A percentile compares a stretch with the other conserved stretches of the same genome.
Evolutionary conservation across 306 rosid genomes (phyloP).

Genomic region (Prunus davidiana): DNA sequence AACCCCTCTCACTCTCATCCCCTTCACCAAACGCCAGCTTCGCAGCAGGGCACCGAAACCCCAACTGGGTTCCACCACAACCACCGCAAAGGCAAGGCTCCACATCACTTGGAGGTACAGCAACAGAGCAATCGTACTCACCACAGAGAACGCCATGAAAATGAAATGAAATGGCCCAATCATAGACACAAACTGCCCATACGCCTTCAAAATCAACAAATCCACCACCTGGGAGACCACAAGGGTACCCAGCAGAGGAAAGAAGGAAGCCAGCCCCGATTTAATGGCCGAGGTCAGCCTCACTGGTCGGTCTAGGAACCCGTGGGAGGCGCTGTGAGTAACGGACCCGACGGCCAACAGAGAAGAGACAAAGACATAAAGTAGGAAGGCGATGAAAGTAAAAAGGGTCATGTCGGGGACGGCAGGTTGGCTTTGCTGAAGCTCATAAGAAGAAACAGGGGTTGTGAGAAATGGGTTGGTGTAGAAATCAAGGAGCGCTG

Average conservation of each 20-base stretch:
- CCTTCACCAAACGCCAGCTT: neutral
- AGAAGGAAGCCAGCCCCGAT: conserved; percentile 28
- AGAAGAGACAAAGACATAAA: conserved; percentile 17
- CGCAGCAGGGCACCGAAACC: neutral
- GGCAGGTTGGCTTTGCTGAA: neutral
- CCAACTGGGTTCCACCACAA: neutral
- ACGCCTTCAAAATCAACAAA: conserved; percentile 1
- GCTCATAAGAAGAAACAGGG: neutral
- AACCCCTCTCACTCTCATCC: neutral
- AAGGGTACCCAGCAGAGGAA: conserved; percentile 37
- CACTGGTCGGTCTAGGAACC: conserved; percentile 29
- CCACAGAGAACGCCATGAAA: neutral
- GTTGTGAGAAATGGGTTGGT: neutral
- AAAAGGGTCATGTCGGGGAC: neutral
- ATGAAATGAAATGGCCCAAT: neutral
- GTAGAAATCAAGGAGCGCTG: neutral
- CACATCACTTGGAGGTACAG: conserved; percentile 37
- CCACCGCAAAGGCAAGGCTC: conserved; percentile 28
- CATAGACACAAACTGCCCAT: neutral
- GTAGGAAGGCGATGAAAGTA: conserved; percentile 7
- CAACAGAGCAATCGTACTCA: neutral
- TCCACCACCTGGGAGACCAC: conserved; percentile 8
- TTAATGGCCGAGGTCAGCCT: conserved; percentile 31
- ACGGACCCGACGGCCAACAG: conserved; percentile 25
- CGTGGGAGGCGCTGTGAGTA: conserved; percentile 34